Conservation (phyloP, 1,139 yeast species). For the Diutina rugosa region DNA sequence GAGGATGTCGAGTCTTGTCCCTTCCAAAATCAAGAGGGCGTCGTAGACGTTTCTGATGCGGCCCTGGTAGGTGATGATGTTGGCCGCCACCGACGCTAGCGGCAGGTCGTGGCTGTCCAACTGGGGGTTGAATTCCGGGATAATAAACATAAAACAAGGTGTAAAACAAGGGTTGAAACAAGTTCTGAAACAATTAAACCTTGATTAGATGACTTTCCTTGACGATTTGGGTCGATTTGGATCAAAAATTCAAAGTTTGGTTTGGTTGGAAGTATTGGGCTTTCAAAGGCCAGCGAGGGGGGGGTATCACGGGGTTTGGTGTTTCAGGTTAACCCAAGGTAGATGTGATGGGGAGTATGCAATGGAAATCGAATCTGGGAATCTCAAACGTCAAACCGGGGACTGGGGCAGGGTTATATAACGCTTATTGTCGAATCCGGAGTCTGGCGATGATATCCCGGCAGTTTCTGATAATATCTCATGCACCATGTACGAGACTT, state of each 20-base stretch:
- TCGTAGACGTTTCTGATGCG: constrained; percentile 42
- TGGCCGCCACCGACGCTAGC: background rate
- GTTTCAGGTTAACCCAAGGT: no score
- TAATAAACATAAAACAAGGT: constrained; percentile 7
- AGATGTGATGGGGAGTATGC: no score
- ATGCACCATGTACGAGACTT: background rate
- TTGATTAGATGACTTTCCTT: no score
- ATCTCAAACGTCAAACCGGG: background rate
- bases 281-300: no score
- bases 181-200: no score
- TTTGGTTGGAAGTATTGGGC: no score
- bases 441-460: background rate
- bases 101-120: background rate
- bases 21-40: constrained; percentile 55
- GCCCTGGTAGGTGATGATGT: constrained; percentile 38
- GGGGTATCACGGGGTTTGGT: no score
- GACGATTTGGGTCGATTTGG: no score
- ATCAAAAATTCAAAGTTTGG: no score
- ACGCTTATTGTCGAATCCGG: background rate
- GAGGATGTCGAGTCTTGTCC: constrained; percentile 41
- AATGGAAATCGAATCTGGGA: no score
- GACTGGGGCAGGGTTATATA: background rate
- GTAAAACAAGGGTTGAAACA: no score
- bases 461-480: background rate
- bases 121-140: constrained; percentile 8